Base-by-base conservation (phyloP, 2,329 filamentous ascomycete genomes). In the Claviceps sp. region DNA sequence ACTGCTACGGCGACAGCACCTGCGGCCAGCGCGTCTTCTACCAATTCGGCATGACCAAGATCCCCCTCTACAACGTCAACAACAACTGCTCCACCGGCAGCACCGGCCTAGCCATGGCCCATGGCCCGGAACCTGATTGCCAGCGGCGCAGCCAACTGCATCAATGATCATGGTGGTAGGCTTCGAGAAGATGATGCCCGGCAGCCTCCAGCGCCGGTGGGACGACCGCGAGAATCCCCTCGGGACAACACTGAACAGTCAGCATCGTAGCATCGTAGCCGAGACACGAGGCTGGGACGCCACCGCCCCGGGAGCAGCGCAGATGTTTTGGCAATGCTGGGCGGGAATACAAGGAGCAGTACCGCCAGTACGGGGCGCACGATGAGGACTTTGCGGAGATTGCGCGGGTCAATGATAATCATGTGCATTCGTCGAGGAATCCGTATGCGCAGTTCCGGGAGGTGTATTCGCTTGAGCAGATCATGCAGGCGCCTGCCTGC, bases 31-130 rank as follows among this genome's bases (percentile, higher is more conserved):
- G 91, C 58, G 90, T 97, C 63, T 96, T 97, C 72, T 97, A 97
- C 72, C 91, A 97, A 72, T 96, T 97, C 68, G 93, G 91, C 73
- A 90, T 97, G 84, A 96, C 90, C 44, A 78, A 85, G 63, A 96
- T 97, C 61, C 91, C 91, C 62, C 88, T 97, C 66, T 90, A 94
- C 76, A 97, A 97, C 64, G 88, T 95, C 64, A 97, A 96, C 79
- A 97, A 97, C 77, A 96, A 96, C 75, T 97, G 91, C 76, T 88
- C 87, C 4, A 97, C 91, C 0, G 93, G 91, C n/a, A 89, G 85
- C 4, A 95, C 91, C 0, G 93, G 91, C 8, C 73, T 97, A 53
- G 83, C 84, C 64, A 85, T 97, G 78, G 93, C 79, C 84, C 64
- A 85, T 97, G 78, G 93, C 79, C 2, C 77, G 89, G 37, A 88